Conservation (phyloP, 192 early-diverging fungal genomes). For the Pecoramyces ruminantium region DNA sequence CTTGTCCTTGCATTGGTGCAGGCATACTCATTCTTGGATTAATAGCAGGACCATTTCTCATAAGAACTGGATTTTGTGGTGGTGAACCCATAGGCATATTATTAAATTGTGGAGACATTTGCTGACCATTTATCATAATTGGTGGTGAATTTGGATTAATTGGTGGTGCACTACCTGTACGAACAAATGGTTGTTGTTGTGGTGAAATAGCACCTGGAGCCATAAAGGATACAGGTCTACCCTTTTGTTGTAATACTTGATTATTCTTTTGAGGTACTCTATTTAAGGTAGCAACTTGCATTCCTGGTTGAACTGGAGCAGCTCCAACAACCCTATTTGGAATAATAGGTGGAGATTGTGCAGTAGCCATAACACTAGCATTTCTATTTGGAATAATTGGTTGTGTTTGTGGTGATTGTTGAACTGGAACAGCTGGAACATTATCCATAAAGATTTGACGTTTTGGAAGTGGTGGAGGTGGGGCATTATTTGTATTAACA, state of each 20-base stretch:
- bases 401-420: not conserved
- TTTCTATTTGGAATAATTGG: no score
- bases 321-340: no score
- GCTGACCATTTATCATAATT: not conserved
- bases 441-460: not conserved
- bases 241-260: not conserved
- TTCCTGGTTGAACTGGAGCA: not conserved
- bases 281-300: not conserved
- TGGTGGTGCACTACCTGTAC: not conserved
- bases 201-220: not conserved
- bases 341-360: no score
- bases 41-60: not conserved
- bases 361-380: no score
- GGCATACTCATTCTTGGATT: not conserved
- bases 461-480: not conserved
- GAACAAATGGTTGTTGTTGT: not conserved
- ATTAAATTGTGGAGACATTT: no score
- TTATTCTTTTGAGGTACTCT: not conserved
- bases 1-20: no score
- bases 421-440: not conserved
- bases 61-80: not conserved
- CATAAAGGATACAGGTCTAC: not conserved
- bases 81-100: not conserved
- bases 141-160: not conserved
- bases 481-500: not conserved